phyloP scores from a whole-genome alignment of 2,329 filamentous ascomycete species.

The Hypoxylon sp. region DNA sequence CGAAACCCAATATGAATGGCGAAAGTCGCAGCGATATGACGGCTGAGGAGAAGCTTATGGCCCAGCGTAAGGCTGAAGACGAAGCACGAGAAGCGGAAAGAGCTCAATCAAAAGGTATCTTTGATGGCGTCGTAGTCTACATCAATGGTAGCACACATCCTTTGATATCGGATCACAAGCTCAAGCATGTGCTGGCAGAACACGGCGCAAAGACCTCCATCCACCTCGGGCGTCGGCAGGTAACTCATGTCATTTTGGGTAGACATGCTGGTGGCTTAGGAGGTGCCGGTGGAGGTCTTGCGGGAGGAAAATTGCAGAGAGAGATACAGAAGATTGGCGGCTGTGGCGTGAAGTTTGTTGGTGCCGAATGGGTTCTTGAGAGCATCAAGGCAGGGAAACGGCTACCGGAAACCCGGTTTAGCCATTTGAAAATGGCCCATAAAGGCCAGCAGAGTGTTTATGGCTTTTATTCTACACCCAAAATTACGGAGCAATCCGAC shows the following conservation, averaged over 20 bases:
- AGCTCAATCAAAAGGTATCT: constrained; percentile 67
- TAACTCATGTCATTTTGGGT: constrained; percentile 90
- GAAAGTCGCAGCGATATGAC: constrained; percentile 21
- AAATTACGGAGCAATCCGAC: constrained; percentile 33
- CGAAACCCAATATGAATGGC: constrained; percentile 25
- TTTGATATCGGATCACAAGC: constrained; percentile 84
- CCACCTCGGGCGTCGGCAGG: constrained; percentile 77
- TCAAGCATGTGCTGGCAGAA: constrained; percentile 82
- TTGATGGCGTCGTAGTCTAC: constrained; percentile 81
- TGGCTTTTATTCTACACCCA: constrained; percentile 60
- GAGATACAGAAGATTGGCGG: constrained; percentile 80
- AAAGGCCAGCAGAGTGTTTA: constrained; percentile 77
- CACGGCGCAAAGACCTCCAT: constrained; percentile 82
- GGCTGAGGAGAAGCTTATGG: constrained; percentile 50
- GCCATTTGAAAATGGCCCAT: constrained; percentile 72
- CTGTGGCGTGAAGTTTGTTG: constrained; percentile 82
- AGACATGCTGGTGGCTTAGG: constrained; percentile 63
- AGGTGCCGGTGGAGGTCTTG: constrained; percentile 81
- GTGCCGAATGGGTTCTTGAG: constrained; percentile 88
- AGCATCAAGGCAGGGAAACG: constrained; percentile 83
- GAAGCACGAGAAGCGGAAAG: constrained; percentile 62
- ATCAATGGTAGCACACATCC: constrained; percentile 91
- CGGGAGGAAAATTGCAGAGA: constrained; percentile 83
- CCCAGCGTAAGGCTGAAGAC: constrained; percentile 56
- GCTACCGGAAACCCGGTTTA: constrained; percentile 81